phyloP scores from a whole-genome alignment of 2,329 filamentous ascomycete genomes.

The Alternaria sp. region DNA sequence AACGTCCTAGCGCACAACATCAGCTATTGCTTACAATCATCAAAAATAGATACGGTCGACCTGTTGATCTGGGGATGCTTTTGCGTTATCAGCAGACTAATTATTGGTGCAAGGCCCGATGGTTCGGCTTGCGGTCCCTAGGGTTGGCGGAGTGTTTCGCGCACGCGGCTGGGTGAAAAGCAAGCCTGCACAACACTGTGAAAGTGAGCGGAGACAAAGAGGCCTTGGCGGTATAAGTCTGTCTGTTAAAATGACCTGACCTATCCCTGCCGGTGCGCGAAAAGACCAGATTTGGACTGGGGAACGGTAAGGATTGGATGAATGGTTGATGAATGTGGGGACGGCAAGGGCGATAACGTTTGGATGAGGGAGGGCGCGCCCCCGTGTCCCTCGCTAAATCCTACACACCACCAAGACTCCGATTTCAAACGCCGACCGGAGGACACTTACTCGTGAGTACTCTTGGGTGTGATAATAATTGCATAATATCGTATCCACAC shows the following conservation, averaged over 20 bases:
- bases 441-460: constrained; percentile 3
- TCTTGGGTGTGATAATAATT: background rate
- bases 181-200: constrained; percentile 7
- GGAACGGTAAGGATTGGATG: background rate
- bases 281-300: background rate
- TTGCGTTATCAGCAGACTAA: background rate
- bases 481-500: constrained; percentile 3
- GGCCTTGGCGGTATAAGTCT: constrained; percentile 8
- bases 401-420: constrained; percentile 12
- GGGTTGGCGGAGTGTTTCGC: constrained; percentile 9
- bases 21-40: background rate
- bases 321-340: background rate
- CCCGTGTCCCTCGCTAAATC: constrained; percentile 9
- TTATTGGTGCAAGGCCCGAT: background rate
- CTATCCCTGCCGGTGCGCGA: background rate
- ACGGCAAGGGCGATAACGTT: constrained; percentile 13
- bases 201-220: constrained; percentile 7
- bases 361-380: constrained; percentile 6
- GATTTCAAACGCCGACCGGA: constrained; percentile 3
- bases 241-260: constrained; percentile 10
- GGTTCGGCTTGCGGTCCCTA: constrained; percentile 1
- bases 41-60: background rate
- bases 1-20: background rate
- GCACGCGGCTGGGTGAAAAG: constrained; percentile 14
- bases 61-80: background rate